Conservation (phyloP, 2,329 filamentous ascomycete species). For the Cercospora sp. region DNA sequence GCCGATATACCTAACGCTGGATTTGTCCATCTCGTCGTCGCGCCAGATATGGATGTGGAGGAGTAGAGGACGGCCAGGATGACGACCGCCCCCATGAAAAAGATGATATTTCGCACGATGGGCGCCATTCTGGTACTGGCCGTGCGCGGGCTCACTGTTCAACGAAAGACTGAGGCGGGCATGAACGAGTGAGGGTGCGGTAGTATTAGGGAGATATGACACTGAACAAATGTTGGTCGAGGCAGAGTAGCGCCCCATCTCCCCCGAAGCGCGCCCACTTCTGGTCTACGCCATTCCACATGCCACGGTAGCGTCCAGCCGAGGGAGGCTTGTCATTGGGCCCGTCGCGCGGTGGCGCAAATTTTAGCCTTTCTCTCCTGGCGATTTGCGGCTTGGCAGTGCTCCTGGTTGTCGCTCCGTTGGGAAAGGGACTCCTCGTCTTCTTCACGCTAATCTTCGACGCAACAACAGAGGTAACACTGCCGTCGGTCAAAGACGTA, state of each 20-base stretch:
- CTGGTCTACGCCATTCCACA: slow-evolving; percentile 8
- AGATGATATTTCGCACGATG: slow-evolving; percentile 14
- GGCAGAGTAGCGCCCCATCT: slow-evolving; percentile 10
- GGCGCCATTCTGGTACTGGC: slow-evolving; percentile 11
- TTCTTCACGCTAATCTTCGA: background rate
- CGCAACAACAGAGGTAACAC: background rate
- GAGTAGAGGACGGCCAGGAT: slow-evolving; percentile 21
- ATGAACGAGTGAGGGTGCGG: background rate
- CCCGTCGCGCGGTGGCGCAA: background rate
- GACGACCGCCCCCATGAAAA: slow-evolving; percentile 18
- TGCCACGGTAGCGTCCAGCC: slow-evolving; percentile 11
- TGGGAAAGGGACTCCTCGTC: background rate
- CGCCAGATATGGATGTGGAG: slow-evolving; percentile 18
- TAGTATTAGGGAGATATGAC: background rate
- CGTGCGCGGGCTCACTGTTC: slow-evolving; percentile 5
- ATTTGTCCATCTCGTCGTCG: slow-evolving; percentile 20
- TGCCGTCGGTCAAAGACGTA: background rate
- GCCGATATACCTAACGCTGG: slow-evolving; percentile 18
- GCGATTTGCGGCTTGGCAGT: background rate
- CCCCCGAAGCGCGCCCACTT: slow-evolving; percentile 4
- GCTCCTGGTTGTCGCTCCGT: background rate
- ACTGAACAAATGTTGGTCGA: slow-evolving; percentile 6
- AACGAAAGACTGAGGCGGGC: background rate
- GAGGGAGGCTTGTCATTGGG: slow-evolving; percentile 6
- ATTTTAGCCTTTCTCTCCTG: background rate